Conservation (phyloP, 2,329 filamentous ascomycete species). For the Diaporthe sp. region DNA sequence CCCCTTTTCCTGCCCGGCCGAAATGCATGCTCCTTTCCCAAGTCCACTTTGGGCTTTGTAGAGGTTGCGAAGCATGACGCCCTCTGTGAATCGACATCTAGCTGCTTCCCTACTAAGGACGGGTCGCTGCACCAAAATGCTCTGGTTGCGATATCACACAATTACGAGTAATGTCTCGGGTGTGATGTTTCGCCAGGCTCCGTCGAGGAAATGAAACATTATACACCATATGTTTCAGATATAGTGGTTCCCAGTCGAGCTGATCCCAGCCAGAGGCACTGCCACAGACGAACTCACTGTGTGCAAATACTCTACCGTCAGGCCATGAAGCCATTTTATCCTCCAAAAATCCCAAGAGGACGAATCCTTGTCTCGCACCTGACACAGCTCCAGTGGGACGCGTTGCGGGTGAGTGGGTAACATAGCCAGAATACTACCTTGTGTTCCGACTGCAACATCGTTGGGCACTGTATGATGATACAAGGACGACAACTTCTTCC, state of each 20-base stretch:
- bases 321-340: background rate
- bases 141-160: background rate
- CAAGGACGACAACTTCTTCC: background rate
- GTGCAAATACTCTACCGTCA: conserved; percentile 1
- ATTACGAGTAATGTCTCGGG: conserved; percentile 7
- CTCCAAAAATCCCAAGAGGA: background rate
- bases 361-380: conserved; percentile 4
- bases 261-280: conserved; percentile 2
- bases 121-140: background rate
- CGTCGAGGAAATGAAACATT: conserved; percentile 20
- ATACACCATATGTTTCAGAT: background rate
- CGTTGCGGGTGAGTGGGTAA: conserved; percentile 10
- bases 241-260: background rate
- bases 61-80: background rate
- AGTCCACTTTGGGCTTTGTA: background rate
- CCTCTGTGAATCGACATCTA: no score
- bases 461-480: background rate
- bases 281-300: background rate
- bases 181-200: background rate
- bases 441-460: background rate
- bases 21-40: background rate
- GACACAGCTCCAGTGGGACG: conserved; percentile 12
- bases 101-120: background rate
- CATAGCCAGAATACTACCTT: conserved; percentile 5
- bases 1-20: background rate